phyloP scores from a whole-genome alignment of 768 basidiomycete species.

The Phlebiopsis gigantea region DNA sequence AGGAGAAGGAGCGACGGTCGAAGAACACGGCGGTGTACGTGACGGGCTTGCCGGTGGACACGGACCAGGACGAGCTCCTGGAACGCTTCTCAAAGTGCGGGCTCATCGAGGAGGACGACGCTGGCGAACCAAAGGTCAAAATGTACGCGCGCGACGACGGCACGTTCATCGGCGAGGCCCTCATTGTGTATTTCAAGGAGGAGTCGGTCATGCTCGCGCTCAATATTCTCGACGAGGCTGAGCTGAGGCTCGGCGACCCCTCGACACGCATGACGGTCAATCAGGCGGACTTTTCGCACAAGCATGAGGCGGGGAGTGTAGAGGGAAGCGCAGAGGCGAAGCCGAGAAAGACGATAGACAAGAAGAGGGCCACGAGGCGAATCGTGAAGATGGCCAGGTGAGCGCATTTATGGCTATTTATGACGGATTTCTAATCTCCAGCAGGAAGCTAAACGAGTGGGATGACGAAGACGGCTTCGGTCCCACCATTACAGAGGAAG shows the following conservation, averaged over 20 bases:
- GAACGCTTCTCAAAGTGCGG: conserved; percentile 90
- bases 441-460: conserved; percentile 90
- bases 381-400: conserved; percentile 89
- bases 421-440: not conserved
- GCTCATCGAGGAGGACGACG: conserved; percentile 86
- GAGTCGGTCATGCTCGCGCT: conserved; percentile 86
- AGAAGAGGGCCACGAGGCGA: conserved; percentile 68
- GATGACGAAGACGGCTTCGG: conserved; percentile 92
- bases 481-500: conserved; percentile 54
- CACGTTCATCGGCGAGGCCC: conserved; percentile 86
- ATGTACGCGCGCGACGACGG: conserved; percentile 89
- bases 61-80: conserved; percentile 70
- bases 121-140: conserved; percentile 92
- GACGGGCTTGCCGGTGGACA: conserved; percentile 72
- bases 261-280: conserved; percentile 68
- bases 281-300: conserved; percentile 77
- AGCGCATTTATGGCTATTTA: conserved; percentile 17
- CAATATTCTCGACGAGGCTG: conserved; percentile 86
- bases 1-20: conserved; percentile 59
- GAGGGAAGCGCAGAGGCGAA: conserved; percentile 37
- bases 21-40: conserved; percentile 95
- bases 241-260: conserved; percentile 77
- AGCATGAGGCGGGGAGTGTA: conserved; percentile 36
- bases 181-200: conserved; percentile 97
- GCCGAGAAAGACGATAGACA: conserved; percentile 62